Percentiles rank a stretch among this genome's conserved stretches.
Evolutionary conservation across 192 early-diverging fungal genomes (phyloP).

Genomic region (Allomyces macrogynus): DNA sequence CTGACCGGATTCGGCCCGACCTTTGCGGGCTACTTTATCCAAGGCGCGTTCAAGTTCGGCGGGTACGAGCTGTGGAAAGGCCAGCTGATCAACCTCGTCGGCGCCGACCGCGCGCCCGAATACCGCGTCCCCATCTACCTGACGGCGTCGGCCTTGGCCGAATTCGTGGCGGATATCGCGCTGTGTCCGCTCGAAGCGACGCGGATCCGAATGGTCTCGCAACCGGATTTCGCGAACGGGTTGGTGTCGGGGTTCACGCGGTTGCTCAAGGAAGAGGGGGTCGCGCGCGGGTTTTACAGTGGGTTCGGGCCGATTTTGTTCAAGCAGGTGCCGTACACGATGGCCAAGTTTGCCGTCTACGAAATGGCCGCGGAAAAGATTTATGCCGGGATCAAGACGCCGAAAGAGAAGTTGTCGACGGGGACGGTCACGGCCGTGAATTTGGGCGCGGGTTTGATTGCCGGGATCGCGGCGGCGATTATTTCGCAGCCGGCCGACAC

Average conservation of each 20-base stretch:
- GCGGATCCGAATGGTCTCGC: conserved; percentile 65
- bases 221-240: conserved; percentile 50
- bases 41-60: conserved; percentile 76
- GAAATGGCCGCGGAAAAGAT: conserved; percentile 52
- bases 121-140: conserved; percentile 54
- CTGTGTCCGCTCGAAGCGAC: conserved; percentile 72
- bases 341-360: conserved; percentile 69
- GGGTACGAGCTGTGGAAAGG: conserved; percentile 82
- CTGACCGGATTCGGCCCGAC: conserved; percentile 63
- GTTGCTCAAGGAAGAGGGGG: conserved; percentile 33
- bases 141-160: conserved; percentile 53
- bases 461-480: conserved; percentile 72
- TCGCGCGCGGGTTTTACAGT: conserved; percentile 45
- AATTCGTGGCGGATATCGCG: conserved; percentile 60
- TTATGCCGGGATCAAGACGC: conserved; percentile 39
- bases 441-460: conserved; percentile 50
- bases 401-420: conserved; percentile 47
- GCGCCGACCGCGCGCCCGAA: conserved; percentile 48
- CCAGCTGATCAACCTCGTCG: conserved; percentile 33
- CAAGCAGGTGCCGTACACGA: conserved; percentile 69
- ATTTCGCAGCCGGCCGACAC: conserved; percentile 83
- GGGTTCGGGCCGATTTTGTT: conserved; percentile 56
- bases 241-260: conserved; percentile 41
- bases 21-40: conserved; percentile 60
- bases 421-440: conserved; percentile 50